Conservation (phyloP, 805 yeast genomes). For the Candida sithepensis region DNA sequence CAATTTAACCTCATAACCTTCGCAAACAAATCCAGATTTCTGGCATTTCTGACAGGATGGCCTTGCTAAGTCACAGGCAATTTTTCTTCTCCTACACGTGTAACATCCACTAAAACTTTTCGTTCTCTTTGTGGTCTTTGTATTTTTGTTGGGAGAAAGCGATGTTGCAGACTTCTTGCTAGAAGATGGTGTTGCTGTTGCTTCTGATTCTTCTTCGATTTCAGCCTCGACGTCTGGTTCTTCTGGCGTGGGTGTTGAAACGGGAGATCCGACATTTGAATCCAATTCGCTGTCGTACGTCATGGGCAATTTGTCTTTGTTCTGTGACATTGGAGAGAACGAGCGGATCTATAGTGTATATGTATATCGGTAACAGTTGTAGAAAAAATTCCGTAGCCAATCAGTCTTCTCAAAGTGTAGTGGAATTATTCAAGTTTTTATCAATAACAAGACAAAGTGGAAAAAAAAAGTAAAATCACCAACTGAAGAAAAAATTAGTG, state of each 20-base stretch:
- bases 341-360: not conserved
- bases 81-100: conserved; percentile 77
- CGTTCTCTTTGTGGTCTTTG: conserved; percentile 34
- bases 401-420: not conserved
- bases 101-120: conserved; percentile 88
- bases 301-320: not conserved
- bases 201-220: not conserved
- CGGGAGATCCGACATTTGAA: not conserved
- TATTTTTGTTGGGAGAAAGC: not conserved
- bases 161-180: not conserved
- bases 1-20: conserved; percentile 78
- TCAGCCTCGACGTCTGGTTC: not conserved
- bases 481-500: too few relatives aligned
- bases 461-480: too few relatives aligned
- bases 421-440: not conserved
- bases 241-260: not conserved
- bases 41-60: conserved; percentile 74
- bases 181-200: not conserved
- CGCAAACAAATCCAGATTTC: conserved; percentile 65
- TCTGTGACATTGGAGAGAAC: not conserved
- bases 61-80: conserved; percentile 70
- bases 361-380: not conserved
- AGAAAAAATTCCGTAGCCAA: not conserved
- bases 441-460: too few relatives aligned
- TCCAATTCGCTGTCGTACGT: not conserved